phyloP scores from a whole-genome alignment of 805 yeast genomes.

The Kregervanrija fluxuum region DNA sequence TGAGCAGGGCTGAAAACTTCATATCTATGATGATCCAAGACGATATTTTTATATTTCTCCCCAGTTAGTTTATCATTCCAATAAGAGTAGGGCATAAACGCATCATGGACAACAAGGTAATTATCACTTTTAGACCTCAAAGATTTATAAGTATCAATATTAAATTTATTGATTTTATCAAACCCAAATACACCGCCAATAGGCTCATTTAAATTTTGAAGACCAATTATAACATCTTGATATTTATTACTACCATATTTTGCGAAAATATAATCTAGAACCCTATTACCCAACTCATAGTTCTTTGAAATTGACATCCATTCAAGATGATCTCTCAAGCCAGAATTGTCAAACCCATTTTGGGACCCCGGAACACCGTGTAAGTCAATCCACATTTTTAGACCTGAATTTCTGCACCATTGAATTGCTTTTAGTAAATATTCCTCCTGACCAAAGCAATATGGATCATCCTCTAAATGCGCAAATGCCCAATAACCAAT shows the following conservation, averaged over 20 bases:
- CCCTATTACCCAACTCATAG: constrained; percentile 40
- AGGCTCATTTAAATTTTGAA: constrained; percentile 70
- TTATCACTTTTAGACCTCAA: constrained; percentile 34
- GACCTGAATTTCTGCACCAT: constrained; percentile 56
- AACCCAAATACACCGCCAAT: constrained; percentile 45
- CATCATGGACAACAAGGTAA: constrained; percentile 58
- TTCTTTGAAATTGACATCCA: constrained; percentile 37
- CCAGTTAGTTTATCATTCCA: constrained; percentile 35
- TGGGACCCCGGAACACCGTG: constrained; percentile 85
- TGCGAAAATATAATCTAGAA: constrained; percentile 41
- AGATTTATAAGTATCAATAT: constrained; percentile 34
- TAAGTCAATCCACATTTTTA: constrained; percentile 68
- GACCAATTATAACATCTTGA: constrained; percentile 57
- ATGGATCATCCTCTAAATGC: constrained; percentile 46
- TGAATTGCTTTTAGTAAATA: constrained; percentile 58
- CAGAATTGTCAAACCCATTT: constrained; percentile 81
- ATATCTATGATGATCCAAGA: constrained; percentile 85
- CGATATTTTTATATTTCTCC: constrained; percentile 37
- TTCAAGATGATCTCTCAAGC: constrained; percentile 43
- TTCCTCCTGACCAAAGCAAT: constrained; percentile 56
- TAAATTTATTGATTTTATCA: constrained; percentile 33
- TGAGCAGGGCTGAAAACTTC: constrained; percentile 74
- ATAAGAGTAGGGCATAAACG: constrained; percentile 47
- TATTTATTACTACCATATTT: constrained; percentile 45
- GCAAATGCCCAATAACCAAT: constrained; percentile 79